Conservation (phyloP, 305 asterid species). For the Fraxinus nigra region DNA sequence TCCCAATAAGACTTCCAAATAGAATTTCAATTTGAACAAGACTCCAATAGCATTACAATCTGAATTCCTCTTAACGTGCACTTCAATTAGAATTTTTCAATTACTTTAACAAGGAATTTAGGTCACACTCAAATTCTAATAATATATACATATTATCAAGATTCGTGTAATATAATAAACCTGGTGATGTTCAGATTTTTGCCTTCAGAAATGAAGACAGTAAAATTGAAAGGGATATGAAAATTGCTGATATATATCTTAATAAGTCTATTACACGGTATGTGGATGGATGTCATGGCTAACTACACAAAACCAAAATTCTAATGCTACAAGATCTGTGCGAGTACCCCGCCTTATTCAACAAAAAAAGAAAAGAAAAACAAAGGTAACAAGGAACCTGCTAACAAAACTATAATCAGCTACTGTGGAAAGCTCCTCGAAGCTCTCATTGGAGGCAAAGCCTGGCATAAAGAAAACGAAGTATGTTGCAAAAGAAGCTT, state of each 20-base stretch:
- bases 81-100: no score
- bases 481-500: background rate
- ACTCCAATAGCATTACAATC: no score
- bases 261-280: background rate
- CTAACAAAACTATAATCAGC: no score
- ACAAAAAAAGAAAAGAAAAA: background rate
- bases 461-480: no score
- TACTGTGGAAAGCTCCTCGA: no score
- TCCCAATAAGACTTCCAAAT: no score
- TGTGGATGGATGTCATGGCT: background rate
- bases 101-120: no score
- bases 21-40: no score
- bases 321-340: constrained; percentile 18
- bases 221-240: background rate
- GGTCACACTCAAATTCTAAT: no score
- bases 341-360: constrained; percentile 24
- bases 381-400: background rate
- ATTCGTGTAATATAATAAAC: background rate
- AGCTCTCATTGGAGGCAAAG: no score
- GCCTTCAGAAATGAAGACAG: background rate
- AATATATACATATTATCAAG: background rate
- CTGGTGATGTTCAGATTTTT: background rate
- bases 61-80: no score
- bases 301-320: constrained; percentile 17
- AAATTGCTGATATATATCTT: background rate